These are phyloP conservation scores for Fusarium luffae DNA, from an alignment of 2,329 filamentous ascomycete genomes.

Conservation along the genomic window DNA sequence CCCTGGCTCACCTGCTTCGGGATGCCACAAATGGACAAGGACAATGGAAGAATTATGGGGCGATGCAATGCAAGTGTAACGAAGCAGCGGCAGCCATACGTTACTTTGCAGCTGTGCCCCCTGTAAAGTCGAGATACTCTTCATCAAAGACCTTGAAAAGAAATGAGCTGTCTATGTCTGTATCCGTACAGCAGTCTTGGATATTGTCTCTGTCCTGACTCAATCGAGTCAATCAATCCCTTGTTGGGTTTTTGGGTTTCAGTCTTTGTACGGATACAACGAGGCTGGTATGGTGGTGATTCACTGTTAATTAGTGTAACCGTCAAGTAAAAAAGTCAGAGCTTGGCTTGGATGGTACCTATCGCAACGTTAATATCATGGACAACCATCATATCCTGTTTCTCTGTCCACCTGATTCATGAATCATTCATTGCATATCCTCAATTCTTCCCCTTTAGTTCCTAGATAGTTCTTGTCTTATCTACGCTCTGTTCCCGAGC, in stretches of 20 bases:
- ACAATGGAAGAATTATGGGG: constrained; percentile 19
- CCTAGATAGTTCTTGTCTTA: neutral
- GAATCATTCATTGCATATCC: constrained; percentile 29
- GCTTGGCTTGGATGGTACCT: constrained; percentile 4
- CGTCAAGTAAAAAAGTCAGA: constrained; percentile 1
- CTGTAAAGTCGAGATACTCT: constrained; percentile 18
- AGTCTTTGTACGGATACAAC: neutral
- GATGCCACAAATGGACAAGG: constrained; percentile 34
- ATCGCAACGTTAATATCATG: constrained; percentile 35
- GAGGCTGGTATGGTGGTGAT: neutral
- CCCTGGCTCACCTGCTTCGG: constrained; percentile 28
- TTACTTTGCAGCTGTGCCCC: constrained; percentile 32
- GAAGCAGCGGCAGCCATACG: constrained; percentile 32
- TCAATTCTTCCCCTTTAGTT: neutral
- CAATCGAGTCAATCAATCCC: constrained; percentile 13
- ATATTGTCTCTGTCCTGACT: constrained; percentile 1
- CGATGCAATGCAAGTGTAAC: constrained; percentile 33
- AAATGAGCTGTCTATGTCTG: neutral
- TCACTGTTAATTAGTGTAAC: constrained; percentile 10
- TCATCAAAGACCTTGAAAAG: constrained; percentile 10
- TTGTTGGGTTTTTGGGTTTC: neutral
- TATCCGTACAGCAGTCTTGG: neutral
- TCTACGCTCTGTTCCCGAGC: neutral
- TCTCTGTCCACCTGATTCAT: constrained; percentile 20
- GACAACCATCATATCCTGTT: neutral